A percentile compares a stretch with the other conserved stretches of the same genome.
phyloP scores from a whole-genome alignment of 1,139 yeast genomes.

The Zygoascus sp. region DNA sequence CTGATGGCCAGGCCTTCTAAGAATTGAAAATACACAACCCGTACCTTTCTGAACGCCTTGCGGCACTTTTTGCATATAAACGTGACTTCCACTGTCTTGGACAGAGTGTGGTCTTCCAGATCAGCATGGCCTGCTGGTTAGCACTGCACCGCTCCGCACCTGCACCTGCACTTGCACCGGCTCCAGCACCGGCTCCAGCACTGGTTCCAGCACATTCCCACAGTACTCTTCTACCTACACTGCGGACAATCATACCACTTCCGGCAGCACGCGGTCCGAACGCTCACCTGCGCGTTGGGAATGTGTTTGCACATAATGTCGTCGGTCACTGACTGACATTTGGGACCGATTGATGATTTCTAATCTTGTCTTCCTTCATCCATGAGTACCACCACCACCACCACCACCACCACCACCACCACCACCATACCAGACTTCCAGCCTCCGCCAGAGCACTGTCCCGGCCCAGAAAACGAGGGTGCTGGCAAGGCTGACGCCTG shows the following conservation, averaged over 20 bases:
- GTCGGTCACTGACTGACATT: neutral
- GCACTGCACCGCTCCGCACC: no score
- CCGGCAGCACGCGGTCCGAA: slow-evolving; percentile 36
- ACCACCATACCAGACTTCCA: slow-evolving; percentile 17
- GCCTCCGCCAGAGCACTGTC: slow-evolving; percentile 83
- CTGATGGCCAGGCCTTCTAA: no score
- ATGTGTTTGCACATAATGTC: slow-evolving; percentile 35
- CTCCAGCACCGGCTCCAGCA: no score
- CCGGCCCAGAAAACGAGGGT: slow-evolving; percentile 90
- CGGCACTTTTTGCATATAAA: slow-evolving; percentile 37
- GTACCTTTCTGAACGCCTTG: slow-evolving; percentile 36
- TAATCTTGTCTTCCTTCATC: neutral
- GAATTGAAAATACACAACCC: neutral
- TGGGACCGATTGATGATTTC: neutral
- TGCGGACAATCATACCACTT: slow-evolving; percentile 39
- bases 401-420: slow-evolving; percentile 5
- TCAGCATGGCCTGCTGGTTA: slow-evolving; percentile 32
- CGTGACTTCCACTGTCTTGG: slow-evolving; percentile 35
- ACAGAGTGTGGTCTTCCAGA: slow-evolving; percentile 32
- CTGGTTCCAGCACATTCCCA: no score
- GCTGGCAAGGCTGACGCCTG: slow-evolving; percentile 97
- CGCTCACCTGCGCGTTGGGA: slow-evolving; percentile 37
- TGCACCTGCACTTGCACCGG: no score
- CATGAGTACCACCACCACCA: slow-evolving; percentile 12
- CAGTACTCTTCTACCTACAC: slow-evolving; percentile 30